These are phyloP conservation scores for Exophiala spinifera DNA, from an alignment of 2,329 filamentous ascomycete species.

Conservation along the genomic window DNA sequence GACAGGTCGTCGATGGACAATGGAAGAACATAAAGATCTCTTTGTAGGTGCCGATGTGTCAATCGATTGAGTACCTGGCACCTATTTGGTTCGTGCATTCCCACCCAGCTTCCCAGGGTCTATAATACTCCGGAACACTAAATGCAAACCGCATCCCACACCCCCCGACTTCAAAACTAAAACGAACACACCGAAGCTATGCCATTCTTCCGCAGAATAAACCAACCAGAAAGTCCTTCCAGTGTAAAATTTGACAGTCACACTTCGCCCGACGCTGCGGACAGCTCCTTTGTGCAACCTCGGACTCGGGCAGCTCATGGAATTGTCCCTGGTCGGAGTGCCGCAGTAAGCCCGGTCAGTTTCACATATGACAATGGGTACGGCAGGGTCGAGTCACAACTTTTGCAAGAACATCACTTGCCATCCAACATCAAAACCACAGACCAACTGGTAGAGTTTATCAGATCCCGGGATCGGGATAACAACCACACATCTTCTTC, in stretches of 20 bases:
- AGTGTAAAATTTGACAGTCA: neutral
- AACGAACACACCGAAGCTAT: neutral
- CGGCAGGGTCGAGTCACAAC: constrained; percentile 9
- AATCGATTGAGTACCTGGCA: neutral
- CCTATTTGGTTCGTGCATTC: neutral
- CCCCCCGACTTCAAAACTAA: no score
- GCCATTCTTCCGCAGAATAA: neutral
- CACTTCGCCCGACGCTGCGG: constrained; percentile 1
- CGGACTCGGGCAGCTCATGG: neutral
- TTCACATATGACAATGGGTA: constrained; percentile 15
- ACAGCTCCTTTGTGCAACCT: neutral
- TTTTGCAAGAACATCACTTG: constrained; percentile 8
- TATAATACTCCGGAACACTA: neutral
- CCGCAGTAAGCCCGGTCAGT: constrained; percentile 2
- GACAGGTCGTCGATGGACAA: neutral
- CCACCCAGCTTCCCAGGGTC: neutral
- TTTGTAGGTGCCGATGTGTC: neutral
- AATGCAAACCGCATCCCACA: no score
- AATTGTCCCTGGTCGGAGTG: neutral
- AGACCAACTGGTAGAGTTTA: constrained; percentile 11
- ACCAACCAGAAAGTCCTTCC: neutral
- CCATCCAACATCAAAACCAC: constrained; percentile 9
- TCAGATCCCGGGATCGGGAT: constrained; percentile 1
- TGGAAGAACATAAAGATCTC: neutral
- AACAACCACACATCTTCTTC: constrained; percentile 2